Base-by-base conservation (phyloP, 2,329 filamentous ascomycete genomes). In the Monosporascus sp. region DNA sequence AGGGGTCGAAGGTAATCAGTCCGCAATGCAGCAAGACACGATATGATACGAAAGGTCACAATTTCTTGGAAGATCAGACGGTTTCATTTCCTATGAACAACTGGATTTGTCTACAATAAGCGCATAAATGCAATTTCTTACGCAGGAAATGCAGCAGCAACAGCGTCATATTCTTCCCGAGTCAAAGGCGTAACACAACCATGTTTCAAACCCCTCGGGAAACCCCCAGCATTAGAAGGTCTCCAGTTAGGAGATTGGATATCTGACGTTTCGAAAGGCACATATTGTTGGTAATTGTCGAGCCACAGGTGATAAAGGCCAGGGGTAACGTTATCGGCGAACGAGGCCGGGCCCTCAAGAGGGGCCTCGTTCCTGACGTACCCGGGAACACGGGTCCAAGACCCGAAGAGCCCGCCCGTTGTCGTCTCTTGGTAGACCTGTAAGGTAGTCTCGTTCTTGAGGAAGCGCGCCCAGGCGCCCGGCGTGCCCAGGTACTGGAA, bases 361-460 rank as follows among this genome's bases (percentile, higher is more conserved):
- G 63, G 66, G 6, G 57, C 64, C 35, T 69, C 61, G 2, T 61
- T 57, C 1, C 63, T 56, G 3, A 72, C 69, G 27, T 69, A 70
- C 3, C 66, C 69, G 1, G 63, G 63, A 2, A 75, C 65, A 3
- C 73, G 65, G 3, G 67, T 72, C 76, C 76, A 80, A 0, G 65
- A 72, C 3, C 77, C 76, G 48, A 80, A 79, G 0, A 80, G 58
- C 0, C 78, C 78, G 0, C 55, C 66, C 0, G 71, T 69, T 1
- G 70, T 73, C 8, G 68, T 67, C 56, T 80, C 76, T 41, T 74
- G 72, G 54, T 75, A 80, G 3, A 81, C 72, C n/a, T 72, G 71
- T 38, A 72, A 71, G 2, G 69, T 70, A 0, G 73, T 72, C 60
- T 79, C 76, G 58, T 80, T 76, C 62, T 80, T 80, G 49, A 78